phyloP scores from a whole-genome alignment of 2,329 filamentous ascomycete species.

The Colletotrichum spinosum region DNA sequence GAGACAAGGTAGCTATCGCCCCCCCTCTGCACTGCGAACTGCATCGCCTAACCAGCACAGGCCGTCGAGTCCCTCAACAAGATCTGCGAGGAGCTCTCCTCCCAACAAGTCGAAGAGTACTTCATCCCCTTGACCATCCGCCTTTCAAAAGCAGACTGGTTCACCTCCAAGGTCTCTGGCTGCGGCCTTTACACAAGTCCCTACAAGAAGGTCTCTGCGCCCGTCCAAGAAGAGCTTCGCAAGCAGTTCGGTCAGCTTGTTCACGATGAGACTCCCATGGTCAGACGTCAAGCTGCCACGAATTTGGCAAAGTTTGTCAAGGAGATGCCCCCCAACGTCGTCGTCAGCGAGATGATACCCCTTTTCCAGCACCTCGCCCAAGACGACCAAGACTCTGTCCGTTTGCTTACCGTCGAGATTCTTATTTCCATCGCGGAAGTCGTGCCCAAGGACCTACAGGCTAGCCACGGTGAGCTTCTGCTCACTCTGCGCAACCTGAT shows the following conservation, averaged over 20 bases:
- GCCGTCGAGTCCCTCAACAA: slow-evolving; percentile 99
- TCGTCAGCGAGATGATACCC: slow-evolving; percentile 99
- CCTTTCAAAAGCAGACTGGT: slow-evolving; percentile 99
- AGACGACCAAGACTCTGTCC: slow-evolving; percentile 98
- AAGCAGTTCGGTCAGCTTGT: slow-evolving; percentile 94
- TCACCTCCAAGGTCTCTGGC: slow-evolving; percentile 98
- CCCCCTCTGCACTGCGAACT: slow-evolving; percentile 22
- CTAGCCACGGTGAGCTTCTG: slow-evolving; percentile 92
- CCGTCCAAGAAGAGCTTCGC: slow-evolving; percentile 90
- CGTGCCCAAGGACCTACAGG: slow-evolving; percentile 97
- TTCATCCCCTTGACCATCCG: slow-evolving; percentile 96
- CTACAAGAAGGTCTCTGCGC: slow-evolving; percentile 89
- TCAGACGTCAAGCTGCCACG: slow-evolving; percentile 94
- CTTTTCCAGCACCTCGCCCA: slow-evolving; percentile 96
- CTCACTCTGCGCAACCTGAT: slow-evolving; percentile 92
- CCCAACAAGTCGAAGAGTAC: slow-evolving; percentile 94
- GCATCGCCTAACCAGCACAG: slow-evolving; percentile 57
- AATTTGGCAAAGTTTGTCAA: slow-evolving; percentile 98
- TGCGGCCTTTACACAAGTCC: slow-evolving; percentile 94
- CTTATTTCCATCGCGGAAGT: slow-evolving; percentile 96
- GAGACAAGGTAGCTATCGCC: slow-evolving; percentile 82
- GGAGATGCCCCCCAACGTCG: slow-evolving; percentile 90
- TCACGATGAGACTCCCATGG: slow-evolving; percentile 99
- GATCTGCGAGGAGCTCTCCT: slow-evolving; percentile 92
- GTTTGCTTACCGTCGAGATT: slow-evolving; percentile 94